phyloP scores from a whole-genome alignment of 2,329 filamentous ascomycete genomes.

The Clonostachys rosea region DNA sequence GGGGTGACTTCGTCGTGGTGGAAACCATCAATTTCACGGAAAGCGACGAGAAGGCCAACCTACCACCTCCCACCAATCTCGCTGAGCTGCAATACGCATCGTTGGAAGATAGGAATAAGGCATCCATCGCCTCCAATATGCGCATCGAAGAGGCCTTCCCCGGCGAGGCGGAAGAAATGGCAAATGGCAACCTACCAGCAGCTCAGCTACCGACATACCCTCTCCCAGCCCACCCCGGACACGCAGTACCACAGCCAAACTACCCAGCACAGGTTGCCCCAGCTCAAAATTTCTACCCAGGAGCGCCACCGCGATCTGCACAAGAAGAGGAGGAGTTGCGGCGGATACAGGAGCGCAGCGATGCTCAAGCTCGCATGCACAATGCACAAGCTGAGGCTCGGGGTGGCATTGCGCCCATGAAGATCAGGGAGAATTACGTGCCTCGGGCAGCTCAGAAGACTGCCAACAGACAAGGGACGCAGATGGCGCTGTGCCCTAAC shows the following conservation, averaged over 20 bases:
- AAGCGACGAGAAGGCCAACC: constrained; percentile 76
- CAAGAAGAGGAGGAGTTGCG: constrained; percentile 59
- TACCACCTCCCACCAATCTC: constrained; percentile 84
- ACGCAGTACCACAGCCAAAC: constrained; percentile 10
- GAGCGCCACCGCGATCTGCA: constrained; percentile 25
- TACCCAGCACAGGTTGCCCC: constrained; percentile 30
- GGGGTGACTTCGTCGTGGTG: constrained; percentile 95
- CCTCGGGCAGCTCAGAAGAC: constrained; percentile 73
- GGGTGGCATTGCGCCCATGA: constrained; percentile 65
- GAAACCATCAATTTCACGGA: constrained; percentile 93
- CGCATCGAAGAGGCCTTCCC: constrained; percentile 96
- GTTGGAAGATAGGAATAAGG: constrained; percentile 88
- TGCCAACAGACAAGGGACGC: constrained; percentile 56
- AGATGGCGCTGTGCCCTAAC: constrained; percentile 81
- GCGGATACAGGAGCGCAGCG: constrained; percentile 58
- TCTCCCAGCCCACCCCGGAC: constrained; percentile 22
- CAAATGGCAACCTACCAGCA: constrained; percentile 38
- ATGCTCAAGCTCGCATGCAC: constrained; percentile 60
- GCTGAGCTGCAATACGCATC: constrained; percentile 92
- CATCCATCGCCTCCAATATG: constrained; percentile 75
- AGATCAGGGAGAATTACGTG: constrained; percentile 90
- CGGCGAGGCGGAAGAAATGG: constrained; percentile 58
- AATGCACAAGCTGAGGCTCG: constrained; percentile 76
- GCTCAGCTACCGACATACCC: constrained; percentile 28
- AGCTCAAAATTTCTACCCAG: constrained; percentile 21